phyloP scores from a whole-genome alignment of 148 eudicot genomes.

The Rheum nobile region DNA sequence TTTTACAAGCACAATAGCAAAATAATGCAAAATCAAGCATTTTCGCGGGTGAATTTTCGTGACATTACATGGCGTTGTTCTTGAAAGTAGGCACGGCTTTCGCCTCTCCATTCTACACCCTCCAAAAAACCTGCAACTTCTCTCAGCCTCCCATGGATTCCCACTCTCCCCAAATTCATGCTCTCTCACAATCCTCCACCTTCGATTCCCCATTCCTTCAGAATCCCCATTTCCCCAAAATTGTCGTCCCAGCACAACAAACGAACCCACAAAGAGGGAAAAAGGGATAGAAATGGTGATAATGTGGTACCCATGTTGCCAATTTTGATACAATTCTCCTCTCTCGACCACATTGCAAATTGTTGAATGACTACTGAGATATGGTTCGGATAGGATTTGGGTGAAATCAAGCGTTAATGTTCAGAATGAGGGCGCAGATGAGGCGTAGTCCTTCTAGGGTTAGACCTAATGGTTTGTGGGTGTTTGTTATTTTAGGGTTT shows the following conservation, averaged over 20 bases:
- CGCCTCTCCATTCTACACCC: conserved; percentile 53
- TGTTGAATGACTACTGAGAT: neutral
- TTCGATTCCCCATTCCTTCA: neutral
- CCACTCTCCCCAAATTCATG: conserved; percentile 8
- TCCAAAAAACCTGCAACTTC: conserved; percentile 37
- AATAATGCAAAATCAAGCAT: no score
- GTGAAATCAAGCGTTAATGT: neutral
- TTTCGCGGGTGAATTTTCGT: no score
- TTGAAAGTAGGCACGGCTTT: conserved; percentile 33
- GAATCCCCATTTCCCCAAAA: neutral
- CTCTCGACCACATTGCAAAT: neutral
- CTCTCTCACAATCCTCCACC: neutral
- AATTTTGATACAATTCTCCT: neutral
- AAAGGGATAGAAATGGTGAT: neutral
- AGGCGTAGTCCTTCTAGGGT: conserved; percentile 13
- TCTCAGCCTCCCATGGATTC: conserved; percentile 14
- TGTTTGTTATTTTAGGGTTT: conserved; percentile 18
- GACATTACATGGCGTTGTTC: conserved; percentile 16
- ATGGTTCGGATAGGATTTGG: conserved; percentile 4
- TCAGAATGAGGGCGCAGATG: conserved; percentile 27
- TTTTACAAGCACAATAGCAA: no score
- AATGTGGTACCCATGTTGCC: neutral
- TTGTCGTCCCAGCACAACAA: conserved; percentile 10
- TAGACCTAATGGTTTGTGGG: conserved; percentile 11
- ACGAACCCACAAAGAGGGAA: neutral